Conservation (phyloP, 768 basidiomycete species). For the Boletus bicolor region DNA sequence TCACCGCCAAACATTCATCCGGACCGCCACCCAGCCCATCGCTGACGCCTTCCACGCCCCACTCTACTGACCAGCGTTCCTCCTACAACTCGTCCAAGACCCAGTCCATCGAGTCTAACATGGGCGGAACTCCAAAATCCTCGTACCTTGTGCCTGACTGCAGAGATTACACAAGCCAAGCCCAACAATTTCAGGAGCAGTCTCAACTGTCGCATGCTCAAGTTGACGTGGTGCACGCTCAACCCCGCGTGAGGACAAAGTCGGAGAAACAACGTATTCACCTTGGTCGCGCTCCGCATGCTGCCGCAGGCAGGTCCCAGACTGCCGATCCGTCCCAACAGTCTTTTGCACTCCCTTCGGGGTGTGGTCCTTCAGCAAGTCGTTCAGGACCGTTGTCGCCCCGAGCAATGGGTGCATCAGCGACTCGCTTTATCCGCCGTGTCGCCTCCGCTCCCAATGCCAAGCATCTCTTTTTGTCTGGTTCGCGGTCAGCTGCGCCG, state of each 20-base stretch:
- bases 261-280: slow-evolving; percentile 46
- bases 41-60: slow-evolving; percentile 52
- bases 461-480: slow-evolving; percentile 77
- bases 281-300: slow-evolving; percentile 46
- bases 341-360: slow-evolving; percentile 35
- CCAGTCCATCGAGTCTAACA: slow-evolving; percentile 69
- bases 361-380: slow-evolving; percentile 29
- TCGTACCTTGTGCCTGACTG: slow-evolving; percentile 31
- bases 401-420: slow-evolving; percentile 65
- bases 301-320: slow-evolving; percentile 25
- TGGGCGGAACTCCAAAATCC: slow-evolving; percentile 29
- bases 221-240: slow-evolving; percentile 22
- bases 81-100: slow-evolving; percentile 80
- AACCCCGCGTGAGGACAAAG: slow-evolving; percentile 39
- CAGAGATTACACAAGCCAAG: slow-evolving; percentile 7
- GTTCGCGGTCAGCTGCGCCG: slow-evolving; percentile 54
- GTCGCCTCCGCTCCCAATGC: slow-evolving; percentile 97
- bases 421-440: slow-evolving; percentile 87
- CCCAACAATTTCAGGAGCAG: slow-evolving; percentile 9
- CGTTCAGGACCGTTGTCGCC: slow-evolving; percentile 59
- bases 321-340: slow-evolving; percentile 38
- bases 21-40: slow-evolving; percentile 45
- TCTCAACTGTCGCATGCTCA: slow-evolving; percentile 5
- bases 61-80: slow-evolving; percentile 57
- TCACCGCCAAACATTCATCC: slow-evolving; percentile 12